Base-by-base conservation (phyloP, 345 rosid species). In the Pistacia integerrima region DNA sequence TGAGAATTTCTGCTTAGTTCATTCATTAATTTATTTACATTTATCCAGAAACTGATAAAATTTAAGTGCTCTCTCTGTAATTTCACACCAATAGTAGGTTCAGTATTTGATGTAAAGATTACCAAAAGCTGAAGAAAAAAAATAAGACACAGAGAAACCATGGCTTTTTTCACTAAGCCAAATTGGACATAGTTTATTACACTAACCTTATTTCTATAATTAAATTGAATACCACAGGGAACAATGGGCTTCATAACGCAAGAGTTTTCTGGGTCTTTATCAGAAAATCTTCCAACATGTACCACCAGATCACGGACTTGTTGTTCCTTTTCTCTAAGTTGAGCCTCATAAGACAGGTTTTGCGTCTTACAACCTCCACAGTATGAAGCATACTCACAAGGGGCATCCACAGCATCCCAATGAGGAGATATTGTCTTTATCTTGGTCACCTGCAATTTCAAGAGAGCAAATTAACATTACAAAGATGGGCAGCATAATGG, bases 341-440 rank as follows among this genome's bases (percentile, higher is more conserved):
- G 98, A 88, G 98, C 97, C 82, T 89, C 91, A 63, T 95, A 93
- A 38, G 86, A 75, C 35, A 95, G 80, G 77, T 88, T 93, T 74
- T 95, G 99, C 8, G 93, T 90, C 74, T 93, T 95, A 77, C 98
- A 95, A 62, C 99, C 98, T 12, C 96, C 96, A 76, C 97, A 93
- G 28, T 87, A 82, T 1, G 90, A 81, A 16, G 98, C 97, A 88
- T 93, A 92, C 85, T 90, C 91, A 71, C 98, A 95, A 69, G 99
- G 99, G 30, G 98, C 92, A 73, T 92, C 92, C n/a, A 95, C 93
- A 22, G 82, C 52, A 80, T 95, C 91, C 87, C 81, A 49, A 61
- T 89, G 99, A 73, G 96, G 91, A 76, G 90, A 73, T 79, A 95
- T 64, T 16, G 93, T 95, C 88, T 84, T 75, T 78, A 93, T 30